Evolutionary conservation across 306 rosid species (phyloP).

Genomic region (Begonia fuchsioides): DNA sequence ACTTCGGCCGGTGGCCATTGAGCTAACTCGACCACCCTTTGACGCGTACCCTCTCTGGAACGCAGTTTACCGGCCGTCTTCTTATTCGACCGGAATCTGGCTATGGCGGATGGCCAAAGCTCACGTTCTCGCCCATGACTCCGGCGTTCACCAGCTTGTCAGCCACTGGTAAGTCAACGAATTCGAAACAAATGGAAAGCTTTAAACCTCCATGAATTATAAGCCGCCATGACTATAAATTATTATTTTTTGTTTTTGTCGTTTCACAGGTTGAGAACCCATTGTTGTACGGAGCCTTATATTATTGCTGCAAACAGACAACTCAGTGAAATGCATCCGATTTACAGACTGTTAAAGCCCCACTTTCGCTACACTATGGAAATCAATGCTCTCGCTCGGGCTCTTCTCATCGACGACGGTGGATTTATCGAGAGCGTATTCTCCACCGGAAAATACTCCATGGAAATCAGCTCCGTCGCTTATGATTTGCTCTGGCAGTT

Average conservation of each 20-base stretch:
- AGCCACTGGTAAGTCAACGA: neutral
- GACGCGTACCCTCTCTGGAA: slow-evolving; percentile 18
- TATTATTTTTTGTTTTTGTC: no score
- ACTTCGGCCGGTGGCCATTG: slow-evolving; percentile 22
- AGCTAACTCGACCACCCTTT: slow-evolving; percentile 19
- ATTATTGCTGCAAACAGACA: slow-evolving; percentile 23
- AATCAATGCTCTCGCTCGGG: slow-evolving; percentile 25
- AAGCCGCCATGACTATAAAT: no score
- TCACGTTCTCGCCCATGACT: slow-evolving; percentile 24
- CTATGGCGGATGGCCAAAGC: slow-evolving; percentile 23
- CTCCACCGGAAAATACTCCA: slow-evolving; percentile 18
- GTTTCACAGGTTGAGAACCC: slow-evolving; percentile 21
- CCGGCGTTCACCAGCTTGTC: slow-evolving; percentile 24
- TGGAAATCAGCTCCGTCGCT: slow-evolving; percentile 17
- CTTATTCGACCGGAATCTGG: slow-evolving; percentile 19
- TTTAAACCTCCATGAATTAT: no score
- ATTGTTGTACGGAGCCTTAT: slow-evolving; percentile 20
- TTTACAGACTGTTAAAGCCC: slow-evolving; percentile 21
- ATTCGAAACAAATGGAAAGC: no score
- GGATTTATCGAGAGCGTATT: slow-evolving; percentile 20
- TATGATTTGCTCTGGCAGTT: slow-evolving; percentile 21
- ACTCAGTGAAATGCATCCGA: slow-evolving; percentile 25
- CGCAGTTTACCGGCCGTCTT: slow-evolving; percentile 15
- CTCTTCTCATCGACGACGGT: slow-evolving; percentile 19
- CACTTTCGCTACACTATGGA: slow-evolving; percentile 30